Percentiles rank a stretch among this genome's conserved stretches.
These are phyloP conservation scores for Tephrocybe sp. DNA, from an alignment of 768 basidiomycete genomes.

Conservation along the genomic window DNA sequence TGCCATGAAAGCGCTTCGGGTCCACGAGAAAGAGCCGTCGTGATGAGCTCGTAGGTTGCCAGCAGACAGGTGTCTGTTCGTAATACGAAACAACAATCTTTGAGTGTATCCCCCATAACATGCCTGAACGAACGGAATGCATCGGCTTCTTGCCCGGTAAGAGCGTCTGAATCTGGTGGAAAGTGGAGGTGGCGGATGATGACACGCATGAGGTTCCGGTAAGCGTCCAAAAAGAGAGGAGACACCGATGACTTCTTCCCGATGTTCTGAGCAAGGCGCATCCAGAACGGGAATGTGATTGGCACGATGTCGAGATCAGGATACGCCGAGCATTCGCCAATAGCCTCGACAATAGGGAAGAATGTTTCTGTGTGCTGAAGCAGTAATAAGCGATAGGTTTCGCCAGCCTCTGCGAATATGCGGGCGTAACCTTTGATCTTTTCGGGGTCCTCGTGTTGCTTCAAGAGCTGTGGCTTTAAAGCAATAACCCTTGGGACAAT, in stretches of 20 bases:
- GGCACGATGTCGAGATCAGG: constrained; percentile 94
- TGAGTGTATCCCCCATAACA: constrained; percentile 98
- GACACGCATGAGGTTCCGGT: constrained; percentile 77
- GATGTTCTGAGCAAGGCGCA: constrained; percentile 89
- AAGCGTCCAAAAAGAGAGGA: constrained; percentile 81
- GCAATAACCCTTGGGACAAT: constrained; percentile 86
- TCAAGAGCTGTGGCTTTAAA: constrained; percentile 60
- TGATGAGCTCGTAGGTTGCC: constrained; percentile 80
- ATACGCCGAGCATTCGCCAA: constrained; percentile 90
- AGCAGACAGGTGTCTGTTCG: constrained; percentile 83
- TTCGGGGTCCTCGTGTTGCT: constrained; percentile 76
- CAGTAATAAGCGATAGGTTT: constrained; percentile 88
- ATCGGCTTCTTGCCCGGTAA: constrained; percentile 85
- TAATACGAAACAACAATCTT: constrained; percentile 95
- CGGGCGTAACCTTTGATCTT: constrained; percentile 87
- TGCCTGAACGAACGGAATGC: constrained; percentile 95
- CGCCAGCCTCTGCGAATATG: constrained; percentile 96
- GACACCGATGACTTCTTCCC: constrained; percentile 73
- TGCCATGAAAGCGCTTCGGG: constrained; percentile 79
- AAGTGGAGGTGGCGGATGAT: constrained; percentile 93
- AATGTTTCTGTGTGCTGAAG: constrained; percentile 90
- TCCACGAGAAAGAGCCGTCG: constrained; percentile 63
- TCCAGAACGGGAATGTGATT: constrained; percentile 99
- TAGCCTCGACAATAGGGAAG: constrained; percentile 93
- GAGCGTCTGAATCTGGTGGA: constrained; percentile 64